Base-by-base conservation (phyloP, 2,329 filamentous ascomycete genomes). In the Pseudogymnoascus sp. region DNA sequence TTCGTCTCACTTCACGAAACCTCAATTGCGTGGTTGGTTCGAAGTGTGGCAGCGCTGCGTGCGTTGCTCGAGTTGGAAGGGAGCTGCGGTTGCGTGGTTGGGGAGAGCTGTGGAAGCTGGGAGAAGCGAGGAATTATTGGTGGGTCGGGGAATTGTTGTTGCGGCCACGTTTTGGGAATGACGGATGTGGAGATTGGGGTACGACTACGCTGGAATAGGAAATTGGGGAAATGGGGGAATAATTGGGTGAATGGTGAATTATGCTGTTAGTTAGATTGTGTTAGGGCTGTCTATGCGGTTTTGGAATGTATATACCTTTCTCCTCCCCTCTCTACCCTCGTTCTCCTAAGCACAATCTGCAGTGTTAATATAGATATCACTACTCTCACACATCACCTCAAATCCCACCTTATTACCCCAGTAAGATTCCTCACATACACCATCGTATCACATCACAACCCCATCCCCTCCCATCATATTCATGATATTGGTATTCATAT, bases 21-120 rank as follows among this genome's bases (percentile, higher is more conserved):
- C 12, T 37, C 57, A 60, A 60, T 60, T 60, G 57, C 57, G 23
- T 51, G 23, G 45, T 21, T 21, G 21, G 7, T 51, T 51, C 23
- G 23, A 16, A 51, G 14, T 31, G 45, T 29, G 45, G 14, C 23
- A 14, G 45, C 23, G 45, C 45, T n/a, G 45, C 45, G 29, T 29
- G 21, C 14, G 12, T 21, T 29, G 45, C 10, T 51, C 18, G 45
- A 16, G n/a, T 16, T 60, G 29, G 21, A 21, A 51, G 45, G 31
- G 36, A 39, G 57, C 36, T 37, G 16, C 31, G 34, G 54, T 31
- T 59, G 26, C n/a, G 26, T 31, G 57, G 31, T 60, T 36, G 31
- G 57, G 57, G 31, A 39, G 31, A 36, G 57, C 31, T 39, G 57
- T 60, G 57, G 57, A 60, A 60, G 57, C 57, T 37, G 31, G 31